Base-by-base conservation (phyloP, 164 flowering plant species). In the Vitis labrusca region DNA sequence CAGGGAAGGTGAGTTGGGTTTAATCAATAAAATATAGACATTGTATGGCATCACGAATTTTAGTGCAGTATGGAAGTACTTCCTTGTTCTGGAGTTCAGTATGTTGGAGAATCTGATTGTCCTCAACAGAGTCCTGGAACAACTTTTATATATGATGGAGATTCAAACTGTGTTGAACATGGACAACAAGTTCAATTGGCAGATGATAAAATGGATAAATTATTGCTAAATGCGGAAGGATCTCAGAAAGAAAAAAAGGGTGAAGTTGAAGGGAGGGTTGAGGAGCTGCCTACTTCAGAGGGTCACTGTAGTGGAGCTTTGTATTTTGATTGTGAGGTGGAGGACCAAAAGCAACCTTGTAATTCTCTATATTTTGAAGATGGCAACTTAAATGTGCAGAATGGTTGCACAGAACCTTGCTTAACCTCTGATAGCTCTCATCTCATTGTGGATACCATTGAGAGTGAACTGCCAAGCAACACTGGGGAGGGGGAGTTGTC, bases 1-100 rank as follows among this genome's bases (percentile, higher is more conserved):
- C 67, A 78, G 77, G 65, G 56, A 44, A 50, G 53, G 47, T 60
- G 66, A 65, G 17, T 56, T 72, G 50, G 57, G 50, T 11, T 27
- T 69, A 29, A 48, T 66, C 48, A 50, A 52, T 47, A 54, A 50
- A 50, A n/a, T n/a, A 17, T 13, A 59, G 49, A 64, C 29, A 64
- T 60, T 64, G 50, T 51, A 66, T 66, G 64, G 67, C 66, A 50
- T 11, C n/a, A 66, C 56, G 30, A 67, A 61, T 64, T 69, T 58
- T 64, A 61, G 68, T 57, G 50, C 66, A 68, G 70, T n/a, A 88
- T 90, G 93, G 89, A 88, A 83, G 85, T 88, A 60, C 75, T 86
- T 74, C 74, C 89, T 57, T 83, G 80, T 76, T 80, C 89, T 58
- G 82, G 73, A 63, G 77, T 84, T 72, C 85, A 77, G 61, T 79